Evolutionary conservation across 371 early-diverging fungal species (phyloP), one percentile per base, ranked within the genome.

Genomic region (Zychaea mexicana): DNA sequence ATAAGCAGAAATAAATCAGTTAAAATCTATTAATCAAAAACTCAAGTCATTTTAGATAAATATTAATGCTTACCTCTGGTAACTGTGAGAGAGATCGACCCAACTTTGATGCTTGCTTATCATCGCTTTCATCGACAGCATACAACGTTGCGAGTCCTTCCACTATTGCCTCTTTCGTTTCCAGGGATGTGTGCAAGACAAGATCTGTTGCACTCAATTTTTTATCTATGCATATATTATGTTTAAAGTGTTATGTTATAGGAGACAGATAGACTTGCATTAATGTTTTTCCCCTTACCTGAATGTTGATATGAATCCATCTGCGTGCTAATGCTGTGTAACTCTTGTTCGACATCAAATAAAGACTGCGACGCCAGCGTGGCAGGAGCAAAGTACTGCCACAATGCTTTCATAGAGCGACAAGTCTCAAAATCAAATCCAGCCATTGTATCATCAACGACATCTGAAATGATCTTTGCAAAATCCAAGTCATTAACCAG

Each of bases 81-180:
- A 86, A 70, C 17, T 84, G 83, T 33, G 73, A 64, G 55, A 88
- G 74, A 1, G 88, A 84, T 53, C 81, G 79, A n/a, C 72, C 59
- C 1, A 84, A 73, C 60, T 82, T 70, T 32, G 74, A 67, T 12
- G 82, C 78, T 32, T 83, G 79, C 21, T 80, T 75, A 42, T 76
- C 73, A 24, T 80, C 69, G 19, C 78, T 79, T 56, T 89, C 85
- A 62, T 91, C 87, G 5, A 91, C 80, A 57, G 85, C 89, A 70
- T 90, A 90, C 21, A 93, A 69, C 0, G 92, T 91, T 7, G 92
- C 87, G 32, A 88, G 71, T 2, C 87, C 92, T 63, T 93, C 92
- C n/a, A 91, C 70, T 21, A 92, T 61, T 5, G 85, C 82, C 31
- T 77, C 73, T 74, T 90, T 92, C 38, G 83, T 67, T 45, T 84